Evolutionary conservation across 2,329 filamentous ascomycete species (phyloP).

Genomic region (Talaromyces amestolkiae): DNA sequence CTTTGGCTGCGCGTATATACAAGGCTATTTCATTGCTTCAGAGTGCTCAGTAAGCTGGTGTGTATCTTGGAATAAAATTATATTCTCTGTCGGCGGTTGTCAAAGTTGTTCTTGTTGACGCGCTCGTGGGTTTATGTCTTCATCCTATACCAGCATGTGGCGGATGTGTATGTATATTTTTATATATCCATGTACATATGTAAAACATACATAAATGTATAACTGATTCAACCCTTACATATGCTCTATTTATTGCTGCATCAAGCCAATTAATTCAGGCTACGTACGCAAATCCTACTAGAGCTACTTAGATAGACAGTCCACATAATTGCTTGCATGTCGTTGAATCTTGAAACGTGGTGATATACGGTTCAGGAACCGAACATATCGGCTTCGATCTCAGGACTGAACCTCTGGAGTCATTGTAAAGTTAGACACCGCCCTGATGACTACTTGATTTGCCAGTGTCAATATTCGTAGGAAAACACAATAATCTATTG

Average conservation of each 20-base stretch:
- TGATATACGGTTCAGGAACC: background rate
- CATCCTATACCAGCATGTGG: background rate
- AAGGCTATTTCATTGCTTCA: background rate
- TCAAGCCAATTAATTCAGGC: background rate
- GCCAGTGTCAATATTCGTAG: background rate
- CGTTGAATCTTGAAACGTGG: background rate
- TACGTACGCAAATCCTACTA: background rate
- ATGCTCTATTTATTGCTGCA: no score
- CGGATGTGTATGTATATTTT: background rate
- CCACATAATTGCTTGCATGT: background rate
- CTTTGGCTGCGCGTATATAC: background rate
- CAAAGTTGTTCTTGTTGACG: background rate
- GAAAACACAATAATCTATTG: no score
- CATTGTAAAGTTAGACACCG: background rate
- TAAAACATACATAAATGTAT: background rate
- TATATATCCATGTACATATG: background rate
- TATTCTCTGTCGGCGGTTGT: background rate
- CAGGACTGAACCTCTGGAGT: background rate
- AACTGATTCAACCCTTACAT: no score
- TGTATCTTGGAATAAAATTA: background rate
- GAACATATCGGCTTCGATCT: background rate
- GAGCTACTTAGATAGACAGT: background rate
- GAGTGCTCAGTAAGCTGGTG: background rate
- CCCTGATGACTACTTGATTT: background rate
- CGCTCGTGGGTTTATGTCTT: background rate